phyloP scores from a whole-genome alignment of 2,329 filamentous ascomycete genomes.

The Fusarium heterosporum region DNA sequence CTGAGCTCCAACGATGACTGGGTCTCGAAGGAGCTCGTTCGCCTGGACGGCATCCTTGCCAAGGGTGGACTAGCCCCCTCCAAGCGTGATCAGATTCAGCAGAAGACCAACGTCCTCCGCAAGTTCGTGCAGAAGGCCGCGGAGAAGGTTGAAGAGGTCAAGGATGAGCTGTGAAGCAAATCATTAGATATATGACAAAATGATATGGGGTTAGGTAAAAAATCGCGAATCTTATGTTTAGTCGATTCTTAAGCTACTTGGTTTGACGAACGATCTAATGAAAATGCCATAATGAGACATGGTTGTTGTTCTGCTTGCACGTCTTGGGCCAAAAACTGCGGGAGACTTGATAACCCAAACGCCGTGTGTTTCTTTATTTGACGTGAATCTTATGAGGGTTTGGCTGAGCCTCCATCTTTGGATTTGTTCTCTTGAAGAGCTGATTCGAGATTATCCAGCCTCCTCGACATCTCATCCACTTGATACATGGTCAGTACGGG shows the following conservation, averaged over 20 bases:
- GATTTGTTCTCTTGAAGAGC: conserved; percentile 71
- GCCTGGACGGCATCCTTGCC: conserved; percentile 81
- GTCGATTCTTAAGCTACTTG: conserved; percentile 36
- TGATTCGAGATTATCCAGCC: conserved; percentile 85
- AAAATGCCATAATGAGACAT: conserved; percentile 25
- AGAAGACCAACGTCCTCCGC: conserved; percentile 87
- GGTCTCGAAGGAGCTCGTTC: conserved; percentile 84
- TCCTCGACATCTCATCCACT: conserved; percentile 96
- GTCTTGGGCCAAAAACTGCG: conserved; percentile 25
- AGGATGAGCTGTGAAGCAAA: conserved; percentile 55
- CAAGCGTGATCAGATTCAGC: conserved; percentile 89
- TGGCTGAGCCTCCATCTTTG: conserved; percentile 55
- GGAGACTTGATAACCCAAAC: conserved; percentile 36
- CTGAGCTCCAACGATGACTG: conserved; percentile 80
- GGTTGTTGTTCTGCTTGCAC: conserved; percentile 14
- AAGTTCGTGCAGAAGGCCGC: conserved; percentile 75
- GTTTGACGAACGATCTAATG: conserved; percentile 33
- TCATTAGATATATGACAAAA: conserved; percentile 12
- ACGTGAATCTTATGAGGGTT: conserved; percentile 43
- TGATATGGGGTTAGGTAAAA: conserved; percentile 23
- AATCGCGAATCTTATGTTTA: conserved; percentile 33
- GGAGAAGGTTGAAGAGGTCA: conserved; percentile 71
- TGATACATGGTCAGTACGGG: conserved; percentile 29
- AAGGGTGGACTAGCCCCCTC: conserved; percentile 87
- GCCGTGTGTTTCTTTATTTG: conserved; percentile 13